A percentile compares a stretch with the other conserved stretches of the same genome.
Evolutionary conservation across 495 filamentous ascomycete species (phyloP).

Genomic region (Penicillium pancosmium): DNA sequence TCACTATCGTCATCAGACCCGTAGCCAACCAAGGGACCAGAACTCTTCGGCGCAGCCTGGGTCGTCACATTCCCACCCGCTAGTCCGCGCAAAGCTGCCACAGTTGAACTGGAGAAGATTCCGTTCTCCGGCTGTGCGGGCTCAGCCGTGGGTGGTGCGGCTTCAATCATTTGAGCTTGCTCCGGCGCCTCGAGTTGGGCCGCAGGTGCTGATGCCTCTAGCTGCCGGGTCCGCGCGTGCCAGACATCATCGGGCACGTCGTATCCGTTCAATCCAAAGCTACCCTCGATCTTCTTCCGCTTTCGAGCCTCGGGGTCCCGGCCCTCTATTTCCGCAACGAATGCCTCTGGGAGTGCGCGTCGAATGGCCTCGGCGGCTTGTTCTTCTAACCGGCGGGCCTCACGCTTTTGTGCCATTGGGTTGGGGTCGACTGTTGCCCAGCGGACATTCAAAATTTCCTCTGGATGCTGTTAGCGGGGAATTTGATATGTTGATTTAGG

Average conservation of each 20-base stretch:
- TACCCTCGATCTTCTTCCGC: conserved; percentile 85
- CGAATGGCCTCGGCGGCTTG: conserved; percentile 97
- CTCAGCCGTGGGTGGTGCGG: conserved; percentile 24
- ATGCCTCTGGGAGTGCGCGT: conserved; percentile 85
- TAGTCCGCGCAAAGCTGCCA: conserved; percentile 67
- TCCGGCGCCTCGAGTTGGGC: conserved; percentile 48
- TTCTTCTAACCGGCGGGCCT: conserved; percentile 88
- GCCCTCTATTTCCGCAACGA: conserved; percentile 92
- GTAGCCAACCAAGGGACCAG: conserved; percentile 82
- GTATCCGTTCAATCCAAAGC: conserved; percentile 87
- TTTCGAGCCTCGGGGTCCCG: conserved; percentile 83
- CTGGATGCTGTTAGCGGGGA: background rate
- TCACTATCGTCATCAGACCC: conserved; percentile 86
- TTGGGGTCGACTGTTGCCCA: conserved; percentile 99
- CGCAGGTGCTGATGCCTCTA: conserved; percentile 43
- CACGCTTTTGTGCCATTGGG: conserved; percentile 89
- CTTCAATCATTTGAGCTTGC: conserved; percentile 48
- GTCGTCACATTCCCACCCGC: conserved; percentile 46
- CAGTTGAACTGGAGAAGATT: conserved; percentile 79
- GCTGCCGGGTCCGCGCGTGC: conserved; percentile 66
- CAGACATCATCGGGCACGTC: conserved; percentile 94
- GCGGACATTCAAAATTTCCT: conserved; percentile 90
- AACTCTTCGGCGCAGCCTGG: conserved; percentile 33
- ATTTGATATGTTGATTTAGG: background rate
- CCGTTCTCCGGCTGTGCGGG: conserved; percentile 46